A percentile compares a stretch with the other conserved stretches of the same genome.
Evolutionary conservation across 1,284 basidiomycete species (phyloP).

Genomic region (Ganoderma boninense): DNA sequence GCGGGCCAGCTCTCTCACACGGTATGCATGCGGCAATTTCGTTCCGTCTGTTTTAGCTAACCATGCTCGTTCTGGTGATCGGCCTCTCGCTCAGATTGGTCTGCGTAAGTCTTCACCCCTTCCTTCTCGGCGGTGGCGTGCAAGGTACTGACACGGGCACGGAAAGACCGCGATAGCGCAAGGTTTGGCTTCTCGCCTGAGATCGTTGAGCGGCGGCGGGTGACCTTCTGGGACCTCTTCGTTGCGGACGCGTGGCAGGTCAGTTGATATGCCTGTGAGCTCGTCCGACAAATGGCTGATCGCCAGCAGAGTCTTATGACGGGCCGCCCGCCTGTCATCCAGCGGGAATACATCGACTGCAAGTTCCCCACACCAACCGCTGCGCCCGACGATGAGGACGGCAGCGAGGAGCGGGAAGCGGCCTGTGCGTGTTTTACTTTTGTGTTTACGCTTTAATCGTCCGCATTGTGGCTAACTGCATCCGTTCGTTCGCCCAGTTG

Average conservation of each 20-base stretch:
- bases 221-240: conserved; percentile 55
- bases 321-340: conserved; percentile 43
- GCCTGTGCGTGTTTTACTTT: conserved; percentile 47
- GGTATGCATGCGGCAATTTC: conserved; percentile 36
- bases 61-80: background rate
- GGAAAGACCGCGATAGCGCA: conserved; percentile 52
- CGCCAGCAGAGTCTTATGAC: conserved; percentile 54
- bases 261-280: conserved; percentile 16
- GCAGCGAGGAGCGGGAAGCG: conserved; percentile 45
- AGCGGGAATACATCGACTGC: conserved; percentile 43
- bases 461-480: background rate
- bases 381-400: conserved; percentile 36
- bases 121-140: background rate
- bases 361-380: conserved; percentile 39
- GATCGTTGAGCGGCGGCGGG: conserved; percentile 48
- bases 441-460: background rate
- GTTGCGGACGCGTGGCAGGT: conserved; percentile 47
- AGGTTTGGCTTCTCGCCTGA: conserved; percentile 48
- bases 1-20: conserved; percentile 45
- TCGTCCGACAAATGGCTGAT: conserved; percentile 47
- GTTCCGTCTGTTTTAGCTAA: conserved; percentile 5
- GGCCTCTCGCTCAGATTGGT: conserved; percentile 36
- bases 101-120: conserved; percentile 37
- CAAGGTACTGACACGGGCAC: conserved; percentile 1
- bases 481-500: conserved; percentile 48